Base-by-base conservation (phyloP, 2,329 filamentous ascomycete species). In the Penicillium sp. region DNA sequence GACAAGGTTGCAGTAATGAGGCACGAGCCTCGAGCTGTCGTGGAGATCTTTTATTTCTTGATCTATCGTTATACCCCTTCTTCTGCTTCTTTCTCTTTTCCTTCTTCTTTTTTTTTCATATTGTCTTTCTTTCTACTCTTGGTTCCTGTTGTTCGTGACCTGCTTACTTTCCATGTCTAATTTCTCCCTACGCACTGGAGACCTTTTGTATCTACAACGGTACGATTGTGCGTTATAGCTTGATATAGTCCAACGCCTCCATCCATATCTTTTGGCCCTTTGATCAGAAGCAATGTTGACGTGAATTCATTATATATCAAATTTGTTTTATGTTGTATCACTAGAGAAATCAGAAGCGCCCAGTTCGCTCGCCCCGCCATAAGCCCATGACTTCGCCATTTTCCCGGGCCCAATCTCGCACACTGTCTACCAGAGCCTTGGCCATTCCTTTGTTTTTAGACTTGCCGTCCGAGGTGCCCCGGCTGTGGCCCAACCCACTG, bases 381-480 rank as follows among this genome's bases (percentile, higher is more conserved):
- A 87, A 76, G 0, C 86, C 86, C 80, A 88, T 80, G 27, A 86
- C 69, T 66, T 87, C 83, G 3, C 85, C 85, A 25, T 82, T 87
- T 69, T 88, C 85, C 1, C 79, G 79, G 9, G 85, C 78, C 85
- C 85, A 88, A 33, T 85, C 83, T 59, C 80, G 77, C 26, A 84
- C 78, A 29, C 82, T 79, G 63, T 84, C 84, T 9, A 88, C 84
- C 57, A 85, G 78, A 14, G 83, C 84, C 70, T 88, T 88, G 13
- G 85, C 86, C 82, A 88, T 85, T 29, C 81, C 82, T 54, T 82
- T 82, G 61, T 83, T 81, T 63, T 79, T 80, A 55, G 74, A 75
- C 57, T 78, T 80, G 54, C 72, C 67, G 54, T 77, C 72, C 33
- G 54, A 67, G 54, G 55, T 62, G 10, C 65, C 54, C 3, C 65